These are phyloP conservation scores for Stemphylium vesicarium DNA, from an alignment of 2,329 filamentous ascomycete species.

Conservation along the genomic window DNA sequence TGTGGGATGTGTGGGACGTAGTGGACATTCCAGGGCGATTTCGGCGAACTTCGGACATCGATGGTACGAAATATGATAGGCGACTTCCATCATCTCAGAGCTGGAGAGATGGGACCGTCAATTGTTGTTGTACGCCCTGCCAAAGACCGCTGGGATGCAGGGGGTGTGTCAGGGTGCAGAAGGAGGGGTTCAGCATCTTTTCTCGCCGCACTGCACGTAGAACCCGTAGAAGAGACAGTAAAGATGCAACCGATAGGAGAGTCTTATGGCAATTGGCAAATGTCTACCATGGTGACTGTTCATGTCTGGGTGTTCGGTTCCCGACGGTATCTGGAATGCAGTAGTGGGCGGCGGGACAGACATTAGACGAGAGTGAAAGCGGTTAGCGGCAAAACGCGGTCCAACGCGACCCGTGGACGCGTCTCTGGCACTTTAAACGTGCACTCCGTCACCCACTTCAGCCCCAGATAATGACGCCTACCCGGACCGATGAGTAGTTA, in stretches of 20 bases:
- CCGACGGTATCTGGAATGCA: background rate
- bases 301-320: background rate
- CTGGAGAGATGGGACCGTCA: background rate
- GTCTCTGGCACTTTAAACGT: slow-evolving; percentile 5
- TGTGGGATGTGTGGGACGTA: background rate
- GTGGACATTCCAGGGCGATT: background rate
- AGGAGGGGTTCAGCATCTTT: too few relatives aligned
- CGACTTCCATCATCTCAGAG: background rate
- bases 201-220: too few relatives aligned
- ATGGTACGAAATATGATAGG: background rate
- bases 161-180: too few relatives aligned
- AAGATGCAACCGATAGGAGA: too few relatives aligned
- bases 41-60: background rate
- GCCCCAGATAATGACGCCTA: slow-evolving; percentile 1
- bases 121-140: background rate
- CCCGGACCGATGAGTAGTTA: slow-evolving; percentile 35
- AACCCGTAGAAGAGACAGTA: too few relatives aligned
- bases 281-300: background rate
- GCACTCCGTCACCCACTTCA: slow-evolving; percentile 4
- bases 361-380: slow-evolving; percentile 8
- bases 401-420: slow-evolving; percentile 28
- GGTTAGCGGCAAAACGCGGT: slow-evolving; percentile 25
- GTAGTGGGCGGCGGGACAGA: background rate
- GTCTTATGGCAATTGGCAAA: too few relatives aligned
- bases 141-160: background rate